phyloP scores from a whole-genome alignment of 1,139 yeast genomes.

The Blastobotrys ciferrii region DNA sequence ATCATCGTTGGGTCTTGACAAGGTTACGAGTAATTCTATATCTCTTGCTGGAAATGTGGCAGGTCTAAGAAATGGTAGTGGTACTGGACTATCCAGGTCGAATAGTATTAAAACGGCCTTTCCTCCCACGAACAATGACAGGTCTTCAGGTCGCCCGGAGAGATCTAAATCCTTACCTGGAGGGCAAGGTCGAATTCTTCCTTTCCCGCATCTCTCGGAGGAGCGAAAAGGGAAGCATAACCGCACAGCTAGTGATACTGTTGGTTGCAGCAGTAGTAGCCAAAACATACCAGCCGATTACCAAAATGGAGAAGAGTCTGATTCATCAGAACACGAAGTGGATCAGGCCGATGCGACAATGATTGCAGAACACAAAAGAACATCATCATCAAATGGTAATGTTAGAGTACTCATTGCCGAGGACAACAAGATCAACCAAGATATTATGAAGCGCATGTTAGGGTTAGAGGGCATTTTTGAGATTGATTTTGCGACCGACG shows the following conservation, averaged over 20 bases:
- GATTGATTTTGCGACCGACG: constrained; percentile 79
- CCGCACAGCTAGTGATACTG: background rate
- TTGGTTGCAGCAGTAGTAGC: background rate
- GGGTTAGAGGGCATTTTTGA: constrained; percentile 70
- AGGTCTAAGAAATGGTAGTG: background rate
- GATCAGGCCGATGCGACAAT: background rate
- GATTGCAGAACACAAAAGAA: background rate
- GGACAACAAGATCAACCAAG: constrained; percentile 88
- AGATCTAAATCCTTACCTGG: constrained; percentile 4
- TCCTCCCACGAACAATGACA: background rate
- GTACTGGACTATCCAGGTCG: background rate
- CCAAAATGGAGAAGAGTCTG: background rate
- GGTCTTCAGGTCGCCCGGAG: background rate
- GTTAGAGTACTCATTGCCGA: constrained; percentile 79
- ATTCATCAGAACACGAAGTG: background rate
- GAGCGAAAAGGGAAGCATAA: background rate
- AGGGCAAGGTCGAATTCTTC: background rate
- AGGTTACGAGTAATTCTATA: constrained; percentile 1
- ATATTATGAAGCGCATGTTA: constrained; percentile 83
- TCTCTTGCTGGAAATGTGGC: background rate
- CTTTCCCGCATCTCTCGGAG: background rate
- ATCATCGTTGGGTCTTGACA: background rate
- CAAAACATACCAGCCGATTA: too few relatives aligned
- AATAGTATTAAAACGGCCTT: background rate
- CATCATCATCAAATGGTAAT: background rate